Evolutionary conservation across 257 asterid species (phyloP).

Genomic region (Nicotiana knightiana): DNA sequence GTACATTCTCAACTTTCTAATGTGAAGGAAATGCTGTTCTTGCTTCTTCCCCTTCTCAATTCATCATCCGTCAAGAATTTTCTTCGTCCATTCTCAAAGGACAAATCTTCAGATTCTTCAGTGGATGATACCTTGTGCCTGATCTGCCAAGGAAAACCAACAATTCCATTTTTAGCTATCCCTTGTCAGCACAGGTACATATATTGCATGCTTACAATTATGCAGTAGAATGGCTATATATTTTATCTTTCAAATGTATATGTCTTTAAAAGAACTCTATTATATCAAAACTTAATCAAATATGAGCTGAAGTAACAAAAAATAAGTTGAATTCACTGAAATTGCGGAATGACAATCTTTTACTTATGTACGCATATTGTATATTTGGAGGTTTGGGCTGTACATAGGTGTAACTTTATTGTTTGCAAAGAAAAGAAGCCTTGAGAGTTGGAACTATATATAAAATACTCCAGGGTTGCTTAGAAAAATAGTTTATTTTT

Average conservation of each 20-base stretch:
- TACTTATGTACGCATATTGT: not conserved
- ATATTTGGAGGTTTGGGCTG: not conserved
- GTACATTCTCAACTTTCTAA: not conserved
- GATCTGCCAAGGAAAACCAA: slow-evolving; percentile 73
- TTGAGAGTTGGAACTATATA: not conserved
- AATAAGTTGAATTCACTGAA: not conserved
- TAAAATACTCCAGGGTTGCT: not conserved
- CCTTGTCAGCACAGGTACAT: slow-evolving; percentile 85
- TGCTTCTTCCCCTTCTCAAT: slow-evolving; percentile 88
- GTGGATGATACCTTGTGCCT: slow-evolving; percentile 66
- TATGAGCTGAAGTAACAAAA: not conserved
- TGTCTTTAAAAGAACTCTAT: not conserved
- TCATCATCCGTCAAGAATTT: slow-evolving; percentile 67
- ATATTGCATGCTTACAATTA: not conserved
- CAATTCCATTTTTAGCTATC: slow-evolving; percentile 73
- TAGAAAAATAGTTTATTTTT: not conserved
- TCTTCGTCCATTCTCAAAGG: slow-evolving; percentile 67
- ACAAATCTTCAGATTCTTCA: slow-evolving; percentile 55
- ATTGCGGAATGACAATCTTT: not conserved
- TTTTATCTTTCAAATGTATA: not conserved
- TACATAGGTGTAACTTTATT: not conserved
- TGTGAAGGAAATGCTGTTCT: slow-evolving; percentile 78
- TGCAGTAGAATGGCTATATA: not conserved
- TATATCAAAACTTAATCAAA: not conserved
- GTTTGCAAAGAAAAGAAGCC: not conserved